Percentiles rank a stretch among this genome's conserved stretches.
These are phyloP conservation scores for Hondaea fermentalgiana DNA, from an alignment of 108 stramenopile genomes.

Conservation along the genomic window DNA sequence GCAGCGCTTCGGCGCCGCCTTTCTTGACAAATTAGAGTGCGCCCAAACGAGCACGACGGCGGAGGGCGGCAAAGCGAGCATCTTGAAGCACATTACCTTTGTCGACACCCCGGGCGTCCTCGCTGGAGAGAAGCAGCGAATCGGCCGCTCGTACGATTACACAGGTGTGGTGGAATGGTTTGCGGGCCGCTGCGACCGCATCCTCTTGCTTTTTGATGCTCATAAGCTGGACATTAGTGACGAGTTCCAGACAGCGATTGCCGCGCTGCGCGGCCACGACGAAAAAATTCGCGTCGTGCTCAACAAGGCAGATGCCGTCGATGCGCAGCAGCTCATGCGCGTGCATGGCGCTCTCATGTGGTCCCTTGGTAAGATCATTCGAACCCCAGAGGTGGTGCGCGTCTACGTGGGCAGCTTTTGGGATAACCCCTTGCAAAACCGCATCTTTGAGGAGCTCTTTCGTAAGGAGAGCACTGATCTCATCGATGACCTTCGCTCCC, in stretches of 20 bases:
- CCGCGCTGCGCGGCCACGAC: conserved; percentile 55
- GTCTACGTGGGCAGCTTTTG: conserved; percentile 71
- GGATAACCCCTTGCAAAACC: conserved; percentile 53
- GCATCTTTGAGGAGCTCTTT: conserved; percentile 54
- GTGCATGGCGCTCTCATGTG: conserved; percentile 62
- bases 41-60: conserved; percentile 47
- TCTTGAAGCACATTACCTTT: conserved; percentile 78
- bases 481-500: conserved; percentile 54
- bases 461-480: conserved; percentile 62
- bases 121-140: conserved; percentile 90
- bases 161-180: conserved; percentile 93
- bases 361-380: conserved; percentile 63
- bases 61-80: neutral
- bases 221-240: conserved; percentile 77
- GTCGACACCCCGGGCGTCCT: conserved; percentile 98
- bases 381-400: conserved; percentile 59
- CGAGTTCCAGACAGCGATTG: conserved; percentile 70
- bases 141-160: conserved; percentile 82
- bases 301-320: conserved; percentile 74
- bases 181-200: conserved; percentile 89
- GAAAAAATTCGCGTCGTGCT: conserved; percentile 70
- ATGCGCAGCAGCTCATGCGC: conserved; percentile 71
- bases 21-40: conserved; percentile 79
- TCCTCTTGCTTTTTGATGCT: conserved; percentile 89
- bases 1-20: conserved; percentile 89